Evolutionary conservation across 768 basidiomycete genomes (phyloP).

Genomic region (Serendipita sp.): DNA sequence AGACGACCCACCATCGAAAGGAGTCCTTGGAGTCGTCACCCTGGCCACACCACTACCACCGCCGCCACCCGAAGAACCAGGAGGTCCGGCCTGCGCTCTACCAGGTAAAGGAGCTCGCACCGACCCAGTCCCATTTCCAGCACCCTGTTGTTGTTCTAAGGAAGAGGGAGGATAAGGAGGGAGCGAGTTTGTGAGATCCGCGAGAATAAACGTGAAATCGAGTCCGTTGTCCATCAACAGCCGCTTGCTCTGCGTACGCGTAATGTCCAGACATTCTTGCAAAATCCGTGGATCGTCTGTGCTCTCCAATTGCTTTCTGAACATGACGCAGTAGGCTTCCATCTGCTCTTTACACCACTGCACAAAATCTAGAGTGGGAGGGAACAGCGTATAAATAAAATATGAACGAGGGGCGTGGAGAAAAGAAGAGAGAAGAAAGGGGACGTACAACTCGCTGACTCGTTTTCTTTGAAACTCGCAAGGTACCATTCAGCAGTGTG

Average conservation of each 20-base stretch:
- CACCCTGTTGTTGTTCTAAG: not conserved
- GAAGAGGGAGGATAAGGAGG: not conserved
- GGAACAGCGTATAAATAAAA: not conserved
- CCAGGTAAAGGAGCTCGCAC: not conserved
- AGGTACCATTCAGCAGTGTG: conserved; percentile 98
- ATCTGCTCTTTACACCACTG: conserved; percentile 86
- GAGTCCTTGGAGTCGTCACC: not conserved
- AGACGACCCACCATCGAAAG: not conserved
- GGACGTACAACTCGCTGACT: conserved; percentile 66
- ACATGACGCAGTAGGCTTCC: conserved; percentile 66
- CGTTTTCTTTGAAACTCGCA: conserved; percentile 88
- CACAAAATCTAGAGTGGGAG: conserved; percentile 52
- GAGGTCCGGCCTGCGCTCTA: not conserved
- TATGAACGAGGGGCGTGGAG: not conserved
- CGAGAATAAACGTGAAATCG: conserved; percentile 87
- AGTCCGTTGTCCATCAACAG: conserved; percentile 85
- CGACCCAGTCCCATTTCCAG: not conserved
- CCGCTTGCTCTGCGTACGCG: conserved; percentile 68
- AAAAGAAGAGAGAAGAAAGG: not conserved
- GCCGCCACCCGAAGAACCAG: not conserved
- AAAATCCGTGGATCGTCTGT: conserved; percentile 58
- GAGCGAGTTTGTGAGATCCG: conserved; percentile 33
- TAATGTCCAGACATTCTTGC: conserved; percentile 64
- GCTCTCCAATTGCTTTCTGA: conserved; percentile 81
- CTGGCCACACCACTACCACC: not conserved